Conservation (phyloP, 2,329 filamentous ascomycete genomes). For the Aspergillus sp. region DNA sequence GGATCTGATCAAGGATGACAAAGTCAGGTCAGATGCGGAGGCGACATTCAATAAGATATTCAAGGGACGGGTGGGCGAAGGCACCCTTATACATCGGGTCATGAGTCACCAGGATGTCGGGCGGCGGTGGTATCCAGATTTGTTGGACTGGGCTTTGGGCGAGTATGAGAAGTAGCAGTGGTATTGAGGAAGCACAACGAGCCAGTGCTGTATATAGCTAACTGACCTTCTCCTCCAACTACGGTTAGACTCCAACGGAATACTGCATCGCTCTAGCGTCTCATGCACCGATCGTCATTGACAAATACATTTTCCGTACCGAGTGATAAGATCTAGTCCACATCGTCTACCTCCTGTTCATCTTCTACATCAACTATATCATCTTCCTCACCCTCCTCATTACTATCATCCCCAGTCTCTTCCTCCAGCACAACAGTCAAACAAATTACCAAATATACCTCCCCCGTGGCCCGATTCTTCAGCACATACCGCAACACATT, state of each 20-base stretch:
- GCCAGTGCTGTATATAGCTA: too few relatives aligned
- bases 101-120: conserved; percentile 43
- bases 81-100: conserved; percentile 37
- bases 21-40: conserved; percentile 40
- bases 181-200: too few relatives aligned
- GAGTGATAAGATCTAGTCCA: conserved; percentile 16
- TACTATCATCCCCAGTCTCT: conserved; percentile 20
- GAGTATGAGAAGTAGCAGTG: conserved; percentile 19
- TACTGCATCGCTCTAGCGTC: too few relatives aligned
- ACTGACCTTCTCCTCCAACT: too few relatives aligned
- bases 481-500: conserved; percentile 89
- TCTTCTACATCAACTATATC: conserved; percentile 11
- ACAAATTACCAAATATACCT: conserved; percentile 77
- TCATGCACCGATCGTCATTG: too few relatives aligned
- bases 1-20: conserved; percentile 32
- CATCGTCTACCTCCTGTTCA: conserved; percentile 26
- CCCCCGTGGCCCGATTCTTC: conserved; percentile 72
- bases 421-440: conserved; percentile 68
- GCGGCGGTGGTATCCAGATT: conserved; percentile 38
- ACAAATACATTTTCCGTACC: too few relatives aligned
- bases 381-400: conserved; percentile 3
- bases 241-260: too few relatives aligned
- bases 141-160: conserved; percentile 32
- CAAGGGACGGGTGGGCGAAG: conserved; percentile 33
- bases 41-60: conserved; percentile 39